Evolutionary conservation across 2,329 filamentous ascomycete genomes (phyloP), one percentile per base, ranked within the genome.

Genomic region (Clonostachys chloroleuca): DNA sequence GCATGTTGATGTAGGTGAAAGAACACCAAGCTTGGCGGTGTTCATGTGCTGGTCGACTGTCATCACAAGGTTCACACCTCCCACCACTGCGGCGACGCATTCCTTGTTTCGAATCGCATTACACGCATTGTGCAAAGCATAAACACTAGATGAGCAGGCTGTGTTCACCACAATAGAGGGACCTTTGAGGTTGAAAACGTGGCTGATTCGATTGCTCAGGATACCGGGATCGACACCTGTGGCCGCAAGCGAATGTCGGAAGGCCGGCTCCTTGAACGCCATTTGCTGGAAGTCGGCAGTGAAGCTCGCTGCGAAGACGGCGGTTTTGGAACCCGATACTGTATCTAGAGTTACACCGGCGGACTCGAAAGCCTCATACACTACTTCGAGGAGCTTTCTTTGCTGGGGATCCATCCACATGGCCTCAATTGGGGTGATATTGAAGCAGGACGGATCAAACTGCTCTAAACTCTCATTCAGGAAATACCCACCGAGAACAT

Each of bases 111-210:
- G 54, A 2, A 70, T 46, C 14, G 54, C 54, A 49, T 64, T 56
- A 37, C 59, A 59, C 6, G 68, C 72, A 35, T 65, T 61, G 51
- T 75, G 70, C 1, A 75, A 54, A 6, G 67, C 66, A 5, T 70
- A 63, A 18, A 74, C 46, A n/a, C 67, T 66, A 2, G 66, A 66
- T n/a, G 71, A 74, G 54, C 72, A 75, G 20, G 67, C 72, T 20
- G 70, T 74, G 42, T 75, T 68, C 10, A 75, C 63, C 5, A 69
- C 71, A 52, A 72, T 61, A 37, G 70, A 74, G 4, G 48, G 45
- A 3, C 50, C 50, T 6, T 46, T 35, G 36, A 52, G 48, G 37
- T 52, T 47, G 35, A 52, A 48, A n/a, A 47, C 33, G 35, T 52
- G 47, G 41, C 36, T 44, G 34, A 52, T 34, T 13, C 50, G 48